A percentile compares a stretch with the other conserved stretches of the same genome.
phyloP scores from a whole-genome alignment of 345 rosid species.

The Melaleuca alternifolia region DNA sequence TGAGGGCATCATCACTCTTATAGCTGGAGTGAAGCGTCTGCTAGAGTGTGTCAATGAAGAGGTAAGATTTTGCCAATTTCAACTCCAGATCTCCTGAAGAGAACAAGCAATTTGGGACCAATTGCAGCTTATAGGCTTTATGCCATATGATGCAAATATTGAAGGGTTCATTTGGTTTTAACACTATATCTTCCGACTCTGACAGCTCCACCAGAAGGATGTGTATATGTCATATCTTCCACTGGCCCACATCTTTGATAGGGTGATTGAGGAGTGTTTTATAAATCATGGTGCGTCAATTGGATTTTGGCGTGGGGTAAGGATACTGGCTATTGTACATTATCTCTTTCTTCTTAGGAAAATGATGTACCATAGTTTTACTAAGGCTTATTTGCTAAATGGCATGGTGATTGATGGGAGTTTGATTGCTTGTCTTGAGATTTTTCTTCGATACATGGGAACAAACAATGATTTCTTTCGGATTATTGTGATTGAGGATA shows the following conservation, averaged over 20 bases:
- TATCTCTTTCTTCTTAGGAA: not conserved
- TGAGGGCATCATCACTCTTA: constrained; percentile 63
- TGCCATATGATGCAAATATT: not conserved
- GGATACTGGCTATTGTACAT: constrained; percentile 2
- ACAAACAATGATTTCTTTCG: not conserved
- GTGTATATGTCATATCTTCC: constrained; percentile 93
- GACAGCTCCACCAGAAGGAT: constrained; percentile 61
- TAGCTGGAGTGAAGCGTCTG: constrained; percentile 61
- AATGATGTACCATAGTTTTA: not conserved
- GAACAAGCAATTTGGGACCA: not conserved
- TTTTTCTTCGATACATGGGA: not conserved
- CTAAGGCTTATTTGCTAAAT: not conserved
- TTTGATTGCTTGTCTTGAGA: not conserved
- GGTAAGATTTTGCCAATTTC: constrained; percentile 24
- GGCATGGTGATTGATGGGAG: not conserved
- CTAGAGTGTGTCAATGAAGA: constrained; percentile 53
- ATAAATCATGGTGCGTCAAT: constrained; percentile 71
- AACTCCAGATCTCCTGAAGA: not conserved
- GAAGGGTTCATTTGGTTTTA: not conserved
- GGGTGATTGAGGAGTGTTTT: constrained; percentile 77
- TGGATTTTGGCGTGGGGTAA: constrained; percentile 98
- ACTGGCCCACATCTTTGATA: constrained; percentile 92
- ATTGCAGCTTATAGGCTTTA: not conserved
- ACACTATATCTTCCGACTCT: constrained; percentile 1
- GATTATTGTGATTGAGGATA: not conserved